Conservation (phyloP, 2,329 filamentous ascomycete species). For the Pseudocercospora pini-densiflorae region DNA sequence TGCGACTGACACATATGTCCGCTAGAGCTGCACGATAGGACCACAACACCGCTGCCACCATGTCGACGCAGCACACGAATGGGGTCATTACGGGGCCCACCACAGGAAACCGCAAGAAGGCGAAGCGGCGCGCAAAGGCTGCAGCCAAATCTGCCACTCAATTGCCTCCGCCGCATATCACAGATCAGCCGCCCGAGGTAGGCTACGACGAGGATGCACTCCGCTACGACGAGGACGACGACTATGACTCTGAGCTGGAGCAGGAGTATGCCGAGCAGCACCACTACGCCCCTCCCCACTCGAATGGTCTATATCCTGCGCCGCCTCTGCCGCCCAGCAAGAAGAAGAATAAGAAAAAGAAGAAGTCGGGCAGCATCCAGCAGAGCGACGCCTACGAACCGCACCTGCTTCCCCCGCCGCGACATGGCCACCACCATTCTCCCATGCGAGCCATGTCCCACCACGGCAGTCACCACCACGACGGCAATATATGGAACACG, state of each 20-base stretch:
- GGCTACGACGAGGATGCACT: conserved; percentile 49
- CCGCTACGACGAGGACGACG: conserved; percentile 46
- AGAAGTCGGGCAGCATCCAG: conserved; percentile 30
- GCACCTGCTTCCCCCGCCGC: conserved; percentile 33
- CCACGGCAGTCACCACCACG: conserved; percentile 55
- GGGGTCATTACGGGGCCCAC: conserved; percentile 44
- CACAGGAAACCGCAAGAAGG: conserved; percentile 81
- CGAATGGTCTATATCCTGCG: conserved; percentile 46
- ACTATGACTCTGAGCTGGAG: conserved; percentile 35
- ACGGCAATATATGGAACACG: conserved; percentile 92
- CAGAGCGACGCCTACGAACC: conserved; percentile 31
- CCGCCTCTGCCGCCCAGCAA: conserved; percentile 25
- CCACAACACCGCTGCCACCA: conserved; percentile 35
- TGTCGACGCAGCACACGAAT: conserved; percentile 41
- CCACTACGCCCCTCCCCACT: conserved; percentile 35
- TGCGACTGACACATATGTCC: conserved; percentile 21
- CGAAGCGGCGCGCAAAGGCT: conserved; percentile 86
- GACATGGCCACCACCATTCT: conserved; percentile 28
- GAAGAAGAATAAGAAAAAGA: conserved; percentile 69
- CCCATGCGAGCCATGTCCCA: conserved; percentile 2
- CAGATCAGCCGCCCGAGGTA: conserved; percentile 36
- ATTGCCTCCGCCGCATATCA: conserved; percentile 33
- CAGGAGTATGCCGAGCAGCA: conserved; percentile 28
- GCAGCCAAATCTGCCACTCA: conserved; percentile 67
- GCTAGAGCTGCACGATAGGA: conserved; percentile 17